Conservation (phyloP, 306 rosid genomes). For the Trifolium subterraneum region DNA sequence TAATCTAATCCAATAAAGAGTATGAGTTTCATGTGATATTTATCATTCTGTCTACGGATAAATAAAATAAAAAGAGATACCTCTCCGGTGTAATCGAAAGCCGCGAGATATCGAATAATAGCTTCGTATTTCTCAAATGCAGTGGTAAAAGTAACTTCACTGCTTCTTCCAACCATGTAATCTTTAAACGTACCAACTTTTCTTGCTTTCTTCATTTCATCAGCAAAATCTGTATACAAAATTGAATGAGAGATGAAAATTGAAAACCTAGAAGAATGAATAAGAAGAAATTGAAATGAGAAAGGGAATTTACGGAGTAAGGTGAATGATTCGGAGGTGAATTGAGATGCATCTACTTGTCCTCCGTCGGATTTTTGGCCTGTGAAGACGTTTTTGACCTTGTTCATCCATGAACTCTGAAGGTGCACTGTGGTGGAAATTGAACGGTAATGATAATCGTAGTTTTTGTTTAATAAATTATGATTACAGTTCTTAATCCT, state of each 20-base stretch:
- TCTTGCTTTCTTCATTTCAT: slow-evolving; percentile 74
- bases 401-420: slow-evolving; percentile 73
- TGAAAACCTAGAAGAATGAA: neutral
- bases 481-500: neutral
- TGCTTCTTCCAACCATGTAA: slow-evolving; percentile 82
- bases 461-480: slow-evolving; percentile 27
- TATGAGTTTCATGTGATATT: too few species aligned
- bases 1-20: too few species aligned
- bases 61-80: slow-evolving; percentile 37
- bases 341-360: slow-evolving; percentile 28
- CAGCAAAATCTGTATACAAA: slow-evolving; percentile 64
- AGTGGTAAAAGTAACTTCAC: slow-evolving; percentile 71
- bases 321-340: slow-evolving; percentile 63
- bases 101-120: slow-evolving; percentile 71
- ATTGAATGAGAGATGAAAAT: neutral
- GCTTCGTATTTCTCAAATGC: slow-evolving; percentile 78
- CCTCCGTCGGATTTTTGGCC: slow-evolving; percentile 52
- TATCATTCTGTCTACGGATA: too few species aligned
- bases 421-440: slow-evolving; percentile 67
- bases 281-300: neutral
- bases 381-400: slow-evolving; percentile 77
- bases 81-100: slow-evolving; percentile 78
- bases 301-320: slow-evolving; percentile 60
- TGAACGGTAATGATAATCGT: slow-evolving; percentile 48
- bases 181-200: slow-evolving; percentile 71